phyloP scores from a whole-genome alignment of 2,329 filamentous ascomycete species.

The Claviceps sp. region DNA sequence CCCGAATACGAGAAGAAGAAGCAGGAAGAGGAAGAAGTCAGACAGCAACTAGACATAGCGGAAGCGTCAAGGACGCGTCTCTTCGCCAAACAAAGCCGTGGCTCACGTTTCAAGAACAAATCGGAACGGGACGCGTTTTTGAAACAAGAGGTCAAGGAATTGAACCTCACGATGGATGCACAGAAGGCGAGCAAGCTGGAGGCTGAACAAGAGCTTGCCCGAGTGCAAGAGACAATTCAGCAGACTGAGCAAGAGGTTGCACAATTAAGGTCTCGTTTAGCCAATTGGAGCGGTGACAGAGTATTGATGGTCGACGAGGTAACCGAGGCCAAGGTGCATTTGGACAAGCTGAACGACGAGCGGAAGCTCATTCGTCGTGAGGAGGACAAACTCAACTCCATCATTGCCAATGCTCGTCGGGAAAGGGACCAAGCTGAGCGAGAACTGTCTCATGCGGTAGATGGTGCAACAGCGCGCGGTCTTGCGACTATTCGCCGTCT shows the following conservation, averaged over 20 bases:
- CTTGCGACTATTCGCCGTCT: conserved; percentile 76
- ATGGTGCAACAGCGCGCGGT: conserved; percentile 74
- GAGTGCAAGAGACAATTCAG: conserved; percentile 57
- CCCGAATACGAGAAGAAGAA: conserved; percentile 66
- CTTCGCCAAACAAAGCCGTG: conserved; percentile 84
- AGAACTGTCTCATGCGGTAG: conserved; percentile 72
- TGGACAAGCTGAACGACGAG: conserved; percentile 72
- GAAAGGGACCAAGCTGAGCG: conserved; percentile 69
- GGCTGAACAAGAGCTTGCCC: conserved; percentile 66
- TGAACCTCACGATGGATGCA: conserved; percentile 60
- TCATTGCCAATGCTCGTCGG: conserved; percentile 60
- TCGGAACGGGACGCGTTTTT: conserved; percentile 77
- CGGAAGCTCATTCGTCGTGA: conserved; percentile 79
- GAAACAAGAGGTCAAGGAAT: conserved; percentile 64
- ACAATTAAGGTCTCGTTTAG: conserved; percentile 56
- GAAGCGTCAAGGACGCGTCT: conserved; percentile 66
- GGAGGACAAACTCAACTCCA: conserved; percentile 71
- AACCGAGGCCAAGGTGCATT: conserved; percentile 61
- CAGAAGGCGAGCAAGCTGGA: conserved; percentile 78
- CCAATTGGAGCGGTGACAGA: conserved; percentile 65
- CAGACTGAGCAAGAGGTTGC: conserved; percentile 61
- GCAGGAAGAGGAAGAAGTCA: conserved; percentile 56
- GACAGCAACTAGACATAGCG: conserved; percentile 59
- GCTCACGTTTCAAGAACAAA: conserved; percentile 77
- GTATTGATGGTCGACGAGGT: conserved; percentile 60